A percentile compares a stretch with the other conserved stretches of the same genome.
phyloP scores from a whole-genome alignment of 768 basidiomycete genomes.

The Erythrobasidium yunnanense region DNA sequence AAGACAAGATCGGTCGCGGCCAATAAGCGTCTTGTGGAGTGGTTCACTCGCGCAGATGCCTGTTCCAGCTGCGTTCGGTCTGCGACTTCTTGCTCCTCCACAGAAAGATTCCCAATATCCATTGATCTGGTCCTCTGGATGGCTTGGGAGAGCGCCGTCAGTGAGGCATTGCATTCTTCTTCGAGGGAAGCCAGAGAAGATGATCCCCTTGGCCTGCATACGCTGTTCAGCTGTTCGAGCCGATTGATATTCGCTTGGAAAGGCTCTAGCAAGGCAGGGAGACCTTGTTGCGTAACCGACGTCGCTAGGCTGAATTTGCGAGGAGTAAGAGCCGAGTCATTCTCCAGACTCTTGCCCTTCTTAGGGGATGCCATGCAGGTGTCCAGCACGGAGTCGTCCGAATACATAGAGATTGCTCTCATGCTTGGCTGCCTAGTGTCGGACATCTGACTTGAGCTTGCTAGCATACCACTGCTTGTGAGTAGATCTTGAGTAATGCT shows the following conservation, averaged over 20 bases:
- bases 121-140: background rate
- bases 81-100: background rate
- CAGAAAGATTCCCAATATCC: background rate
- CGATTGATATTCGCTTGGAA: background rate
- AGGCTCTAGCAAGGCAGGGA: background rate
- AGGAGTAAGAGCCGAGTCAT: background rate
- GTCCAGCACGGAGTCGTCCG: conserved; percentile 67
- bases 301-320: conserved; percentile 1
- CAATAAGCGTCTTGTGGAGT: conserved; percentile 38
- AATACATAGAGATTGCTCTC: conserved; percentile 56
- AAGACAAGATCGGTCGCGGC: conserved; percentile 35
- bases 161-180: background rate
- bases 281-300: background rate
- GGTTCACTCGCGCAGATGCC: conserved; percentile 31
- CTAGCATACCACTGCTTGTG: background rate
- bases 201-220: background rate
- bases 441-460: background rate
- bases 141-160: conserved; percentile 4
- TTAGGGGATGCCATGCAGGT: conserved; percentile 4
- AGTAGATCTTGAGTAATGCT: background rate
- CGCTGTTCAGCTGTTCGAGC: background rate
- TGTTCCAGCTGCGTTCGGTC: conserved; percentile 3
- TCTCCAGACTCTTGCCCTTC: background rate
- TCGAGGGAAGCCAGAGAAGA: background rate
- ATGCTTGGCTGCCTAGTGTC: background rate